Conservation (phyloP, 2,329 filamentous ascomycete species). For the Diaporthe sp. region DNA sequence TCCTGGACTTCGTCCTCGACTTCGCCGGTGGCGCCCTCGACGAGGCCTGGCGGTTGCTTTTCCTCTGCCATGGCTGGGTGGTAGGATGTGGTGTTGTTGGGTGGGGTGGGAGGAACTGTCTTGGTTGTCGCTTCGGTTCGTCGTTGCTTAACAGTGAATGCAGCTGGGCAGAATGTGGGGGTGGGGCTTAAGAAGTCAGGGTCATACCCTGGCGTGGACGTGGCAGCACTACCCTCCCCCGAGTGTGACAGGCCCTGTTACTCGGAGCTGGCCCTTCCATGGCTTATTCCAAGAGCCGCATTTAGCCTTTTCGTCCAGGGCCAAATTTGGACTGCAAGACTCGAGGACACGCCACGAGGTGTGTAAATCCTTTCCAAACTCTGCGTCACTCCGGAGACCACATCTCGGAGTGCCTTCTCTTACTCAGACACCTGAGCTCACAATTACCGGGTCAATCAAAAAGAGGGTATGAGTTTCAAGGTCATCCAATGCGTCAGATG, state of each 20-base stretch:
- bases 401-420: background rate
- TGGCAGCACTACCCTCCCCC: background rate
- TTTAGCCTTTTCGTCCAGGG: slow-evolving; percentile 23
- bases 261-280: background rate
- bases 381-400: background rate
- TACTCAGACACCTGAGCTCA: background rate
- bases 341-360: background rate
- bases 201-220: slow-evolving; percentile 3
- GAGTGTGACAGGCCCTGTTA: no score
- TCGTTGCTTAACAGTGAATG: background rate
- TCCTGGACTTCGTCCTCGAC: slow-evolving; percentile 68
- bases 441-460: no score
- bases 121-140: background rate
- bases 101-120: background rate
- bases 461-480: background rate
- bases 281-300: background rate
- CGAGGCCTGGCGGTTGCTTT: slow-evolving; percentile 69
- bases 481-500: background rate
- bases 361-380: background rate
- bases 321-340: background rate
- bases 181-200: background rate
- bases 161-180: slow-evolving; percentile 20
- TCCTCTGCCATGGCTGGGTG: slow-evolving; percentile 68
- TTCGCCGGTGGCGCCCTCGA: slow-evolving; percentile 73
- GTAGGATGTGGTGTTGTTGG: slow-evolving; percentile 7